These are phyloP conservation scores for Solanum aculeatissimum DNA, from an alignment of 305 asterid species.

Conservation along the genomic window DNA sequence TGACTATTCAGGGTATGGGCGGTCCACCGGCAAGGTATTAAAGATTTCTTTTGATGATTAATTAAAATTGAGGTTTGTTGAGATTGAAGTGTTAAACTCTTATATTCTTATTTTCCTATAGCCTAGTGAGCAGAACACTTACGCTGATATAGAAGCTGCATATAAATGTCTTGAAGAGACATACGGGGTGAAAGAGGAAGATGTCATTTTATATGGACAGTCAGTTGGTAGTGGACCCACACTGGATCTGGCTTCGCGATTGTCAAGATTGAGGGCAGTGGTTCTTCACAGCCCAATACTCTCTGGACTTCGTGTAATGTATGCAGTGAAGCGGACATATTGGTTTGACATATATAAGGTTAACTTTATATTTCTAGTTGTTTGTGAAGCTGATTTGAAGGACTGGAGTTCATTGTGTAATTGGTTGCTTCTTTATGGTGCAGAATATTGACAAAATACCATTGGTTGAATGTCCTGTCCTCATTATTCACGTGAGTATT, in stretches of 20 bases:
- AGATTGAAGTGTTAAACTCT: constrained; percentile 13
- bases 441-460: constrained; percentile 97
- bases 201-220: constrained; percentile 82
- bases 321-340: constrained; percentile 89
- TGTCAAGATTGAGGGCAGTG: constrained; percentile 75
- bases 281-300: constrained; percentile 96
- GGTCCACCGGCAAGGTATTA: constrained; percentile 92
- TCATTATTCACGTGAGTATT: constrained; percentile 86
- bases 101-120: constrained; percentile 20
- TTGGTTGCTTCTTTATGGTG: constrained; percentile 12
- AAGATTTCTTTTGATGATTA: constrained; percentile 1
- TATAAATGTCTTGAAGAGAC: constrained; percentile 75
- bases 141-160: constrained; percentile 93
- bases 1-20: constrained; percentile 97
- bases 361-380: background rate
- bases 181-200: constrained; percentile 90
- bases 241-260: constrained; percentile 75
- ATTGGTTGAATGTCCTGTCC: constrained; percentile 76
- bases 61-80: constrained; percentile 1
- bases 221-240: constrained; percentile 99
- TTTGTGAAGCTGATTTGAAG: background rate
- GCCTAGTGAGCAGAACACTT: constrained; percentile 93
- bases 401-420: background rate
- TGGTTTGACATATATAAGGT: constrained; percentile 99
- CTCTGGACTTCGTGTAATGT: constrained; percentile 97